Evolutionary conservation across 2,329 filamentous ascomycete species (phyloP).

Genomic region (Penicillium paneum): DNA sequence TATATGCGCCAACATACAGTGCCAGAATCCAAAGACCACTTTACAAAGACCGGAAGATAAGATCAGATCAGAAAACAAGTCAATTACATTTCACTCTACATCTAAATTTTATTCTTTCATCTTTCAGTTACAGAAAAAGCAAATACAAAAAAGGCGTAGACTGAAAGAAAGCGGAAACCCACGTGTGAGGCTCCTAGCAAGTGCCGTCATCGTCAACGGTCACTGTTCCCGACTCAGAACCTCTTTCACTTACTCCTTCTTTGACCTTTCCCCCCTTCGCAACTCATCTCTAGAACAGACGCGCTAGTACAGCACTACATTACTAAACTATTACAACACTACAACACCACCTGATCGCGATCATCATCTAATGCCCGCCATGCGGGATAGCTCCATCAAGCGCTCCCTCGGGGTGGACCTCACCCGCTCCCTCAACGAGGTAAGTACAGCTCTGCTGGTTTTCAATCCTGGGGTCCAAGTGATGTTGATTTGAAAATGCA

Average conservation of each 20-base stretch:
- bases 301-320: neutral
- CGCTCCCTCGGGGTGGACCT: slow-evolving; percentile 44
- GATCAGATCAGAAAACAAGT: neutral
- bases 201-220: slow-evolving; percentile 25
- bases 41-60: neutral
- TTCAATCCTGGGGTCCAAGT: neutral
- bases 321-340: neutral
- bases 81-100: neutral
- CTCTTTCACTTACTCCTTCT: slow-evolving; percentile 1
- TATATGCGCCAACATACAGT: neutral
- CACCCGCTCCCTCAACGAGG: slow-evolving; percentile 41
- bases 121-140: neutral
- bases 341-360: slow-evolving; percentile 3
- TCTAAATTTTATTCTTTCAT: neutral
- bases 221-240: slow-evolving; percentile 16
- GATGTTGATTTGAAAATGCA: neutral
- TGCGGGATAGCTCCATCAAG: slow-evolving; percentile 43
- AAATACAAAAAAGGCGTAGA: neutral
- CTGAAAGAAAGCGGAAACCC: neutral
- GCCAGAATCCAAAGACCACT: neutral
- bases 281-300: neutral
- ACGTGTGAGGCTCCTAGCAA: slow-evolving; percentile 13
- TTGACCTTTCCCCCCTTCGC: neutral
- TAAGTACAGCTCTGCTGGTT: slow-evolving; percentile 19
- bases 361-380: slow-evolving; percentile 18